phyloP scores from a whole-genome alignment of 1,284 basidiomycete species.

The Rugosomyces carneus region DNA sequence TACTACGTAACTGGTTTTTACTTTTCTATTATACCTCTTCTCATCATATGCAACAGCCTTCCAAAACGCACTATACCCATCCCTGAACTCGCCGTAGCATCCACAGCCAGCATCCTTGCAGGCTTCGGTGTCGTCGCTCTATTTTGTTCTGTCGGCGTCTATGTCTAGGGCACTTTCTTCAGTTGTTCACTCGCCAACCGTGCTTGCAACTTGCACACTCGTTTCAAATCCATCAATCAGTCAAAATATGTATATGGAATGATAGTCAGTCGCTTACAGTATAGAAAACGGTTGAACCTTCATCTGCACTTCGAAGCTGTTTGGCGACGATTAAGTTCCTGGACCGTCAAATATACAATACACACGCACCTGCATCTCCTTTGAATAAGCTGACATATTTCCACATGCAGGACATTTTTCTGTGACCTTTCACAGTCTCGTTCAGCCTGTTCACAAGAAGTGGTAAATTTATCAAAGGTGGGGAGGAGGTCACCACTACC shows the following conservation, averaged over 20 bases:
- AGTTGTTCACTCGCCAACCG: constrained; percentile 78
- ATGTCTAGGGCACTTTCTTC: constrained; percentile 51
- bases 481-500: constrained; percentile 68
- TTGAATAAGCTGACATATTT: constrained; percentile 72
- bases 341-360: constrained; percentile 3
- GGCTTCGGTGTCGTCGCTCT: constrained; percentile 84
- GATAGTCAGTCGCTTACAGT: constrained; percentile 42
- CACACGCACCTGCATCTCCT: constrained; percentile 65
- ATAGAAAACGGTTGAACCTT: constrained; percentile 84
- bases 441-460: constrained; percentile 62
- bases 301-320: constrained; percentile 83
- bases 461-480: constrained; percentile 50
- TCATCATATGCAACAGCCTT: constrained; percentile 39
- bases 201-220: constrained; percentile 69
- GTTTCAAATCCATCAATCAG: neutral
- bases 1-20: constrained; percentile 61
- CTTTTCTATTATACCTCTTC: constrained; percentile 5
- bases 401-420: constrained; percentile 93
- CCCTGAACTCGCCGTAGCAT: constrained; percentile 63
- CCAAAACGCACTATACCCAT: constrained; percentile 65
- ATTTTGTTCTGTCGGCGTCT: constrained; percentile 82
- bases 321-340: constrained; percentile 18
- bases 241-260: constrained; percentile 1
- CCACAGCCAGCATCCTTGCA: constrained; percentile 69
- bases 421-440: constrained; percentile 62